A percentile compares a stretch with the other conserved stretches of the same genome.
phyloP scores from a whole-genome alignment of 139 green algal genomes.

The Chlorella vulgaris region DNA sequence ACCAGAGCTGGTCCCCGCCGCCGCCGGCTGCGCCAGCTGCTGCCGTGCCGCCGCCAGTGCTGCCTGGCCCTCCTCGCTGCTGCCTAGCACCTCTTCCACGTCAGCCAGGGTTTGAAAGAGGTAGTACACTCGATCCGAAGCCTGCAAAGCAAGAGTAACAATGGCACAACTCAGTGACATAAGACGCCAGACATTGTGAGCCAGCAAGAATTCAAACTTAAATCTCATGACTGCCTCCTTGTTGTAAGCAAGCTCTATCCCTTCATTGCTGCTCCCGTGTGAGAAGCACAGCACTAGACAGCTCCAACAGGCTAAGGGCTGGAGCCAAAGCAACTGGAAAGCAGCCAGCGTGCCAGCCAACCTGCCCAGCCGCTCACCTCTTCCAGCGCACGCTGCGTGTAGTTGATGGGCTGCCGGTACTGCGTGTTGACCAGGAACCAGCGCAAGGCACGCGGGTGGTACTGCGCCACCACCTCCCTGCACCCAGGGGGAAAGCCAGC shows the following conservation, averaged over 20 bases:
- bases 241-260: no score
- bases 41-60: conserved; percentile 18
- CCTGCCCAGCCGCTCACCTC: conserved; percentile 38
- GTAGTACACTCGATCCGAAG: conserved; percentile 89
- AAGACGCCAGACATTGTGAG: no score
- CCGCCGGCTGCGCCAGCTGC: conserved; percentile 12
- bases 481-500: neutral
- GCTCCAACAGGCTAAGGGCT: no score
- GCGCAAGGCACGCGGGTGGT: conserved; percentile 87
- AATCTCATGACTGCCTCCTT: no score
- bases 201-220: no score
- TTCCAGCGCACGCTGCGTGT: conserved; percentile 85
- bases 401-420: conserved; percentile 95
- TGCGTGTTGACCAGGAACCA: conserved; percentile 94
- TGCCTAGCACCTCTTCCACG: conserved; percentile 43
- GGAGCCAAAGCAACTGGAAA: neutral
- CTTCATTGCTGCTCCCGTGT: no score
- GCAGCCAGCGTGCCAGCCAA: neutral
- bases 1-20: neutral
- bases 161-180: neutral
- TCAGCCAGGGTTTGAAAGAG: conserved; percentile 85
- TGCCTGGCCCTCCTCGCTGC: conserved; percentile 10
- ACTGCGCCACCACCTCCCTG: conserved; percentile 74
- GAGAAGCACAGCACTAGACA: no score
- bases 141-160: conserved; percentile 38